A percentile compares a stretch with the other conserved stretches of the same genome.
Conservation (phyloP, 2,329 filamentous ascomycete genomes). For the Penicillium sp. region DNA sequence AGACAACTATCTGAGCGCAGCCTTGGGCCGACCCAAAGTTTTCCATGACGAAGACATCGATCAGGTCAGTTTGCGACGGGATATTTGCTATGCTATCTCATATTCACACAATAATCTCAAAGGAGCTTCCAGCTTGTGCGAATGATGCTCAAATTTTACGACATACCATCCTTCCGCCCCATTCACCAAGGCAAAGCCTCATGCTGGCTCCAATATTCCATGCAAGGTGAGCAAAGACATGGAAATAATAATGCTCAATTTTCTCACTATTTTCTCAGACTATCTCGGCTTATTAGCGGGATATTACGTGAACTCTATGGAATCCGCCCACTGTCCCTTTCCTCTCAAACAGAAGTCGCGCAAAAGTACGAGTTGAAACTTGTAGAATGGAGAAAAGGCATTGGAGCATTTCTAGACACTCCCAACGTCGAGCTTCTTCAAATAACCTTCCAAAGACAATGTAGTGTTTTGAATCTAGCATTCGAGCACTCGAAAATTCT, state of each 20-base stretch:
- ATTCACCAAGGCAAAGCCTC: constrained; percentile 38
- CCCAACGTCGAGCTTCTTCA: constrained; percentile 42
- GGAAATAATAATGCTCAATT: neutral
- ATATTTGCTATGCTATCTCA: neutral
- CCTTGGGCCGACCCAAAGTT: constrained; percentile 19
- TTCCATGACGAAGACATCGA: constrained; percentile 20
- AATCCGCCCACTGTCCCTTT: constrained; percentile 7
- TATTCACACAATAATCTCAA: neutral
- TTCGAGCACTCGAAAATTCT: constrained; percentile 42
- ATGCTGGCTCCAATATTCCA: constrained; percentile 54
- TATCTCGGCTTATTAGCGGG: constrained; percentile 50
- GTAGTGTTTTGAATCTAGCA: constrained; percentile 40
- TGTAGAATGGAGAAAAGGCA: constrained; percentile 50
- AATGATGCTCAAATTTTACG: constrained; percentile 26
- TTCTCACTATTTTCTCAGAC: constrained; percentile 5
- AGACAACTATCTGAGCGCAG: constrained; percentile 14
- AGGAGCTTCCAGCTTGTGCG: constrained; percentile 21
- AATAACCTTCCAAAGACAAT: constrained; percentile 54
- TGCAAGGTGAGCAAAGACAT: constrained; percentile 30
- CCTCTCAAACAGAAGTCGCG: constrained; percentile 43
- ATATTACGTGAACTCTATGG: constrained; percentile 52
- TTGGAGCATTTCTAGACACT: constrained; percentile 39
- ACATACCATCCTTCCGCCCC: constrained; percentile 25
- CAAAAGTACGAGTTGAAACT: constrained; percentile 49
- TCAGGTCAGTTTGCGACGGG: constrained; percentile 3